Conservation (phyloP, 306 rosid genomes). For the Quercus variabilis region DNA sequence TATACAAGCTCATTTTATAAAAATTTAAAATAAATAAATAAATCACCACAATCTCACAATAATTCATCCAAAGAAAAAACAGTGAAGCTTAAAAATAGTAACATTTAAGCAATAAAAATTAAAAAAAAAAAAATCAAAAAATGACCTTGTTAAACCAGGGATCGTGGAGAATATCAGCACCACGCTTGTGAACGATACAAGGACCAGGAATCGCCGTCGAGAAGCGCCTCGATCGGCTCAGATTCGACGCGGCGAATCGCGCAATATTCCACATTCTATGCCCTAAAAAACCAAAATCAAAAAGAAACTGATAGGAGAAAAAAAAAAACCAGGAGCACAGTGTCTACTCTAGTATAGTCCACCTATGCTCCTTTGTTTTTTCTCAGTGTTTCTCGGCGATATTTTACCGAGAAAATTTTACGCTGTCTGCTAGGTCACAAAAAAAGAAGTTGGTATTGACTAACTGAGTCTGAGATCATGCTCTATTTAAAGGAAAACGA, state of each 20-base stretch:
- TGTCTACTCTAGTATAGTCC: neutral
- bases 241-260: constrained; percentile 56
- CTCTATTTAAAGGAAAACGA: constrained; percentile 25
- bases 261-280: constrained; percentile 72
- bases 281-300: neutral
- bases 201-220: constrained; percentile 91
- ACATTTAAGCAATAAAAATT: neutral
- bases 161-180: constrained; percentile 97
- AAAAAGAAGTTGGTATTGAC: no score
- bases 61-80: neutral
- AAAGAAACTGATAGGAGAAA: neutral
- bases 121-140: neutral
- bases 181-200: constrained; percentile 93
- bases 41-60: neutral
- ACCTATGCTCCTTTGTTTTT: neutral
- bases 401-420: constrained; percentile 12
- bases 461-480: neutral
- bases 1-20: neutral
- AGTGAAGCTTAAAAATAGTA: neutral
- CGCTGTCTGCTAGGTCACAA: neutral
- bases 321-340: neutral
- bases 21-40: neutral
- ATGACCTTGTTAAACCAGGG: constrained; percentile 98
- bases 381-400: constrained; percentile 7
- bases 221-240: constrained; percentile 61